phyloP scores from a whole-genome alignment of 768 basidiomycete genomes.

The Coprinopsis sp. region DNA sequence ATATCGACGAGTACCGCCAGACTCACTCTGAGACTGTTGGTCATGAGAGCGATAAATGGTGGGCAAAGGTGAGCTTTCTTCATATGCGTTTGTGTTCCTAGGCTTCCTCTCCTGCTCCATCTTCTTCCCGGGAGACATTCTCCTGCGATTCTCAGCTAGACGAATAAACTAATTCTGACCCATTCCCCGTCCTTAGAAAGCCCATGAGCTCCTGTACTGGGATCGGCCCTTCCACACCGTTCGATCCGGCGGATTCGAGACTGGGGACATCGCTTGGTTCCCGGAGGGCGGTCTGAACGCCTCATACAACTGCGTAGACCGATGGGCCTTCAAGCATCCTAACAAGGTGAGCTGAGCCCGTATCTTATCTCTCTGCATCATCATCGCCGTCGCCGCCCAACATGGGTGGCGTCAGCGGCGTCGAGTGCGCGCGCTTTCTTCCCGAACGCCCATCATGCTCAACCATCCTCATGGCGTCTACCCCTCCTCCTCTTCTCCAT shows the following conservation, averaged over 20 bases:
- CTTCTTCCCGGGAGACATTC: too few species aligned
- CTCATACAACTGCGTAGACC: constrained; percentile 96
- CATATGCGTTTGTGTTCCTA: not conserved
- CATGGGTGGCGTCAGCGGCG: too few species aligned
- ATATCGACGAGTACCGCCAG: constrained; percentile 65
- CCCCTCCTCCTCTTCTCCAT: too few species aligned
- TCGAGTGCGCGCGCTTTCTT: too few species aligned
- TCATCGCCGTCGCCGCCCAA: too few species aligned
- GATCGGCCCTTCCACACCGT: constrained; percentile 87
- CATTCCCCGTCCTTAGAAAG: constrained; percentile 39
- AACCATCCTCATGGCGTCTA: too few species aligned
- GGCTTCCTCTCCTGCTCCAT: too few species aligned
- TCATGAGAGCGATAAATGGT: constrained; percentile 77
- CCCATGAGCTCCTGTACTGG: constrained; percentile 78
- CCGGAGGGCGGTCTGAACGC: constrained; percentile 91
- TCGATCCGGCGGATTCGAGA: constrained; percentile 73
- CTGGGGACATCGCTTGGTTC: constrained; percentile 93
- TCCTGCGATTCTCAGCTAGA: not conserved
- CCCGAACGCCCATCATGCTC: too few species aligned
- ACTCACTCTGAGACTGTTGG: constrained; percentile 73
- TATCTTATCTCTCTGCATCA: not conserved
- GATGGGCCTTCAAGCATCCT: constrained; percentile 90
- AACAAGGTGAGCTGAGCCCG: constrained; percentile 49
- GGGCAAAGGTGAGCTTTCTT: constrained; percentile 60
- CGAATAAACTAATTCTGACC: constrained; percentile 1